Evolutionary conservation across 176 grass and related monocot genomes (phyloP).

Genomic region (Echinochloa phyllopogon): DNA sequence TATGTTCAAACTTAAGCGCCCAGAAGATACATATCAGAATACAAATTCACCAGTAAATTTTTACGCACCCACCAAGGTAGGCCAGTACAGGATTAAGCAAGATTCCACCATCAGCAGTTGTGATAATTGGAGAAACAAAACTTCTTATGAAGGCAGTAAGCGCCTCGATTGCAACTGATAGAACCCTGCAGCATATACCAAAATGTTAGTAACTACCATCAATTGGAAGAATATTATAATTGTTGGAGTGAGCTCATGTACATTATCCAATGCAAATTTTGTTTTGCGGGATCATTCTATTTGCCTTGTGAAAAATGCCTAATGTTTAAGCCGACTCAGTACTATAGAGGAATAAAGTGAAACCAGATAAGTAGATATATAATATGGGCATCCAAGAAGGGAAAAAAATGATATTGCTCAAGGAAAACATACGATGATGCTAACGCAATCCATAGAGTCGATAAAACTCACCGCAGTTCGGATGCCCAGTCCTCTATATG

Average conservation of each 20-base stretch:
- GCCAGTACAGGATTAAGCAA: slow-evolving; percentile 94
- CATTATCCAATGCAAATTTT: slow-evolving; percentile 2
- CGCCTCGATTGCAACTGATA: slow-evolving; percentile 92
- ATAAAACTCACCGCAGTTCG: slow-evolving; percentile 71
- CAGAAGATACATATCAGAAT: slow-evolving; percentile 33
- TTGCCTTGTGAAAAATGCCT: background rate
- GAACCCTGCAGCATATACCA: slow-evolving; percentile 62
- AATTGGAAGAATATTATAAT: background rate
- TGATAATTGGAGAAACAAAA: slow-evolving; percentile 69
- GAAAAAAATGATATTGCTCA: background rate
- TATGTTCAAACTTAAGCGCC: slow-evolving; percentile 38
- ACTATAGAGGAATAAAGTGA: background rate
- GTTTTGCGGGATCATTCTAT: background rate
- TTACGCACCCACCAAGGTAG: slow-evolving; percentile 86
- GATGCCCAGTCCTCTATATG: slow-evolving; percentile 81
- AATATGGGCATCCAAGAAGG: slow-evolving; percentile 4
- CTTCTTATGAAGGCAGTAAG: slow-evolving; percentile 96
- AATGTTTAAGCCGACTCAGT: background rate
- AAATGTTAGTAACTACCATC: slow-evolving; percentile 30
- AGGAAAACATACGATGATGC: slow-evolving; percentile 16
- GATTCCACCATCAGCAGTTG: slow-evolving; percentile 72
- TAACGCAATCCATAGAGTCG: background rate
- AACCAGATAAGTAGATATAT: slow-evolving; percentile 7
- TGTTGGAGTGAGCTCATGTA: slow-evolving; percentile 11
- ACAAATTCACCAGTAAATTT: slow-evolving; percentile 26